phyloP scores from a whole-genome alignment of 371 early-diverging fungal species.

The Mycotypha africana region DNA sequence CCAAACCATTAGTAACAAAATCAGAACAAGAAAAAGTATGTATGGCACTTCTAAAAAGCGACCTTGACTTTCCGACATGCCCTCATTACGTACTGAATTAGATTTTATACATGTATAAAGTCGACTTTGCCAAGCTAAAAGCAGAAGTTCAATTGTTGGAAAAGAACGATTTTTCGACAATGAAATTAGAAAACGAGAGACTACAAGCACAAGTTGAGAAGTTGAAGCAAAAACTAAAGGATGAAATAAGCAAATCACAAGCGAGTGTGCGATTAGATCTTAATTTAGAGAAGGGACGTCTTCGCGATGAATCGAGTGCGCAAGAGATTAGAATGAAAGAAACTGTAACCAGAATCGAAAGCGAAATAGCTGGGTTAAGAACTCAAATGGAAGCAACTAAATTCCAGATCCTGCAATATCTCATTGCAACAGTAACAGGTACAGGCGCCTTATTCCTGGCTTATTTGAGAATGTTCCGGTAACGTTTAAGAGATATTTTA shows the following conservation, averaged over 20 bases:
- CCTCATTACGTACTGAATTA: too few relatives aligned
- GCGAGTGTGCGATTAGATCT: constrained; percentile 86
- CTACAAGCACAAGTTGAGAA: constrained; percentile 75
- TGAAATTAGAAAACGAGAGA: constrained; percentile 81
- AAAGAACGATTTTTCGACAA: constrained; percentile 84
- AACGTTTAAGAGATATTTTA: neutral
- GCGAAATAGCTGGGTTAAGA: constrained; percentile 77
- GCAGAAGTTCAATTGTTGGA: constrained; percentile 85
- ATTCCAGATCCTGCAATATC: constrained; percentile 79
- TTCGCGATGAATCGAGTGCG: constrained; percentile 77
- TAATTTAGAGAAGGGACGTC: constrained; percentile 84
- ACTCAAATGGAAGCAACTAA: constrained; percentile 93
- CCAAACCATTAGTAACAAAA: constrained; percentile 67
- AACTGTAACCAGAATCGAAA: constrained; percentile 84
- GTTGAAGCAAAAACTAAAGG: constrained; percentile 69
- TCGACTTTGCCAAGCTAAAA: constrained; percentile 87
- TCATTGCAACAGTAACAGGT: constrained; percentile 80
- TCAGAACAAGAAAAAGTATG: constrained; percentile 79
- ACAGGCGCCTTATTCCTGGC: constrained; percentile 74
- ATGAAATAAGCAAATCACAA: constrained; percentile 83
- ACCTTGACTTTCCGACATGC: neutral
- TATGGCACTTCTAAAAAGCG: neutral
- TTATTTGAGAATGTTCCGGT: constrained; percentile 62
- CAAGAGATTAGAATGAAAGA: constrained; percentile 86
- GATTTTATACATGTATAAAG: constrained; percentile 83